Evolutionary conservation across 1,139 yeast genomes (phyloP).

Genomic region (Nakaseomyces uthaithaninus): DNA sequence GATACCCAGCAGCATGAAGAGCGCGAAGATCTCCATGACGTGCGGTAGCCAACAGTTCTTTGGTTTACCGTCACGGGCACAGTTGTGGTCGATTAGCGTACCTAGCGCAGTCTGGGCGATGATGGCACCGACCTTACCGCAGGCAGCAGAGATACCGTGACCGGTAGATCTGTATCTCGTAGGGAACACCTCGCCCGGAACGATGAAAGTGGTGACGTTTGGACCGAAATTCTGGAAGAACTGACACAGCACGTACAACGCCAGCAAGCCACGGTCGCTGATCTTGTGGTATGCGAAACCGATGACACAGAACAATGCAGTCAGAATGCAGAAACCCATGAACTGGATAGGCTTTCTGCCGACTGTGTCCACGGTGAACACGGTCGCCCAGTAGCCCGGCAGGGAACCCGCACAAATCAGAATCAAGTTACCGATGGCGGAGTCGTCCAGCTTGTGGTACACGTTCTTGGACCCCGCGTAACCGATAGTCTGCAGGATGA

Average conservation of each 20-base stretch:
- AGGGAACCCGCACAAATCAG: slow-evolving; percentile 84
- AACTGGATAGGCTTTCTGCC: slow-evolving; percentile 82
- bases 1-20: slow-evolving; percentile 78
- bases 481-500: slow-evolving; percentile 79
- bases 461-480: slow-evolving; percentile 56
- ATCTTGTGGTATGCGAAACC: slow-evolving; percentile 74
- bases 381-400: slow-evolving; percentile 84
- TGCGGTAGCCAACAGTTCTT: slow-evolving; percentile 76
- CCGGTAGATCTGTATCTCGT: slow-evolving; percentile 97
- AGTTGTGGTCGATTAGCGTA: slow-evolving; percentile 69
- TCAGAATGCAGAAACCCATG: slow-evolving; percentile 61
- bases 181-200: slow-evolving; percentile 96
- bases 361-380: slow-evolving; percentile 64
- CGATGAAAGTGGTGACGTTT: slow-evolving; percentile 87
- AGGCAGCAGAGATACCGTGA: slow-evolving; percentile 94
- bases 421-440: slow-evolving; percentile 84
- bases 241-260: slow-evolving; percentile 66
- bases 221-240: slow-evolving; percentile 92
- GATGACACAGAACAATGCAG: slow-evolving; percentile 50
- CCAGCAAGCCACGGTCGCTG: slow-evolving; percentile 57
- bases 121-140: slow-evolving; percentile 95
- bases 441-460: slow-evolving; percentile 57
- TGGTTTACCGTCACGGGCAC: slow-evolving; percentile 44
- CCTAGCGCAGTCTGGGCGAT: slow-evolving; percentile 89
- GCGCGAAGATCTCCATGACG: slow-evolving; percentile 86